Base-by-base conservation (phyloP, 331 rosid genomes). In the Malus hybrid region DNA sequence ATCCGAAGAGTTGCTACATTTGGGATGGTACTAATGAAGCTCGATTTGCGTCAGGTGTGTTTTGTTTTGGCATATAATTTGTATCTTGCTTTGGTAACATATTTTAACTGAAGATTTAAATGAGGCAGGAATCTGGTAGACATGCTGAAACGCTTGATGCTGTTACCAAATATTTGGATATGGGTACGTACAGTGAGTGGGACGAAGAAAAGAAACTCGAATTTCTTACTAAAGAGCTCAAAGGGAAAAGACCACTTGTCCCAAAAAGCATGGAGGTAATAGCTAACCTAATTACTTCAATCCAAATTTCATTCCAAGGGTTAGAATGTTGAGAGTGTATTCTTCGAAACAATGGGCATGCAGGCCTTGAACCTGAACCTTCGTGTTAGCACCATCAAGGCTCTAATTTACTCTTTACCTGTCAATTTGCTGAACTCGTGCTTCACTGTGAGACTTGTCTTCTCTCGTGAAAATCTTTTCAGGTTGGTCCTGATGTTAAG, bases 141-240 rank as follows among this genome's bases (percentile, higher is more conserved):
- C 98, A 93, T 83, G 87, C 96, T n/a, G 98, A 93, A 28, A 83
- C 97, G 50, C 86, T 93, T 61, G 97, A 93, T 86, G 97, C 93
- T 72, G 83, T 93, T 50, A 93, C 96, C 59, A 28, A 29, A 12
- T 89, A 85, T 83, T 84, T 93, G 90, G 98, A 91, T 73, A 84
- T 93, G 89, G 97, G 96, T 34, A 84, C 88, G 60, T 93, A 82
- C 70, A 91, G 93, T 83, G 97, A 93, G 78, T 93, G 98, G 98
- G 92, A 89, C 80, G 98, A 93, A 87, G 98, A 89, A 73, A 91
- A 88, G 89, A 93, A 89, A 71, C 84, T 93, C 82, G 88, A 89
- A 44, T 93, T 93, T 86, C 80, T 93, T 75, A 80, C 92, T 5
- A 83, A 83, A 83, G 98, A 93, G 81, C 89, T 93, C 54, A 93